phyloP scores from a whole-genome alignment of 2,329 filamentous ascomycete genomes.

The Chaetomium sp. region DNA sequence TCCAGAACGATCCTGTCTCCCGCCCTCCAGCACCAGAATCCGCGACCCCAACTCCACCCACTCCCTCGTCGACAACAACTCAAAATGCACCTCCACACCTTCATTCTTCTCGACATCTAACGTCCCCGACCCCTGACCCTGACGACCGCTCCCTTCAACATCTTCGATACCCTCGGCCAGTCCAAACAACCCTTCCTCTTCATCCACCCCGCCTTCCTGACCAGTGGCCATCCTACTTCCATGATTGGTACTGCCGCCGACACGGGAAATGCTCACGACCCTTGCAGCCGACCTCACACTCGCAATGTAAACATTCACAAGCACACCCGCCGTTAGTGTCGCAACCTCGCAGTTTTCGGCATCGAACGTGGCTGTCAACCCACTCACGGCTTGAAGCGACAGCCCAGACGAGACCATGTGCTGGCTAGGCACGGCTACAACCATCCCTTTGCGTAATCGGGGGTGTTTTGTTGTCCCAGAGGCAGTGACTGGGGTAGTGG shows the following conservation, averaged over 20 bases:
- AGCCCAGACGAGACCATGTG: constrained; percentile 51
- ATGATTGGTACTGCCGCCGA: constrained; percentile 8
- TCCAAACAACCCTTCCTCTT: constrained; percentile 54
- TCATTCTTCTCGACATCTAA: constrained; percentile 22
- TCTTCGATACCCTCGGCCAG: constrained; percentile 43
- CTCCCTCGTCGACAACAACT: constrained; percentile 62
- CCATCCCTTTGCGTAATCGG: constrained; percentile 71
- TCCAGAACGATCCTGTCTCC: constrained; percentile 58
- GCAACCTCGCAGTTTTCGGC: constrained; percentile 48
- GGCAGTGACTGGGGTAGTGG: not conserved
- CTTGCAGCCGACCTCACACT: constrained; percentile 79
- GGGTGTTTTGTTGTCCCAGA: constrained; percentile 28
- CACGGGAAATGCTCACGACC: constrained; percentile 51
- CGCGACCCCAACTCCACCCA: constrained; percentile 67
- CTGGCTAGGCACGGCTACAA: constrained; percentile 59
- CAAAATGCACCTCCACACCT: constrained; percentile 55
- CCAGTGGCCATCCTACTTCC: constrained; percentile 22
- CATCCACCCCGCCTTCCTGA: constrained; percentile 30
- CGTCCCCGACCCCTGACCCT: too few relatives aligned
- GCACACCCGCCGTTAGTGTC: constrained; percentile 57
- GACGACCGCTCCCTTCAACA: constrained; percentile 7
- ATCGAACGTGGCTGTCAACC: constrained; percentile 65
- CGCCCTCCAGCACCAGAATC: constrained; percentile 66
- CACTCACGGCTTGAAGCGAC: constrained; percentile 58
- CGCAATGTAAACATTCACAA: constrained; percentile 78